A percentile compares a stretch with the other conserved stretches of the same genome.
These are phyloP conservation scores for Penicillium parvum DNA, from an alignment of 495 filamentous ascomycete species.

Conservation along the genomic window DNA sequence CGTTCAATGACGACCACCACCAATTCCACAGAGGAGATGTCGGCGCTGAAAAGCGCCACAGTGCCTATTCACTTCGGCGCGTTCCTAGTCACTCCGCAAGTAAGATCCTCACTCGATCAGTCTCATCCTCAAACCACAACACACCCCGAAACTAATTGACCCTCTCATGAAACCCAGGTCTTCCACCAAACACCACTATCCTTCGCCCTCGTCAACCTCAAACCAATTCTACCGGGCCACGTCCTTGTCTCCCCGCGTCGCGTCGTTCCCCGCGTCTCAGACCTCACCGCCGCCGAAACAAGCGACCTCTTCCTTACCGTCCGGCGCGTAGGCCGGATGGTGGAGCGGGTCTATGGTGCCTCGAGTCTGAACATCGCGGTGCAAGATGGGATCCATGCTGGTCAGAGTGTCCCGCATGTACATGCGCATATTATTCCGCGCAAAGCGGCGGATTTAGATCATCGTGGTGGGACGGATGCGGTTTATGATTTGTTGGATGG, in stretches of 20 bases:
- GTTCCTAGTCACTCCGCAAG: slow-evolving; percentile 45
- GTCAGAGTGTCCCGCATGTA: slow-evolving; percentile 86
- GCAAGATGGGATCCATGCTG: slow-evolving; percentile 84
- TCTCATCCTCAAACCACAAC: not conserved
- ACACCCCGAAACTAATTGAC: slow-evolving; percentile 1
- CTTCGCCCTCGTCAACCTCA: slow-evolving; percentile 89
- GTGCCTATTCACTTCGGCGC: slow-evolving; percentile 43
- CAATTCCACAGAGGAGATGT: slow-evolving; percentile 13
- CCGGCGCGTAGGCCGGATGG: slow-evolving; percentile 72
- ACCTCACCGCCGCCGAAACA: slow-evolving; percentile 69
- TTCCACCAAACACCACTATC: slow-evolving; percentile 76
- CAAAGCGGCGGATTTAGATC: slow-evolving; percentile 50
- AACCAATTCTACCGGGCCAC: slow-evolving; percentile 90
- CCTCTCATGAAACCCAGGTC: slow-evolving; percentile 53
- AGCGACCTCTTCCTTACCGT: slow-evolving; percentile 82
- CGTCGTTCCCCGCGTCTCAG: slow-evolving; percentile 64
- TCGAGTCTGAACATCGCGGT: slow-evolving; percentile 82
- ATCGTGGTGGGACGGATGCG: slow-evolving; percentile 51
- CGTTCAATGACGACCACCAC: not conserved
- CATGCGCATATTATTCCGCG: slow-evolving; percentile 93
- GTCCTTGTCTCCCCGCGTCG: slow-evolving; percentile 66
- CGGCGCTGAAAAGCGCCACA: slow-evolving; percentile 25
- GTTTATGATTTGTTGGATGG: slow-evolving; percentile 80
- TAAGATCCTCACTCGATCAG: slow-evolving; percentile 8
- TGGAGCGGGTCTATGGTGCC: slow-evolving; percentile 66